A percentile compares a stretch with the other conserved stretches of the same genome.
These are phyloP conservation scores for Raddia guianensis DNA, from an alignment of 176 grass and related monocot species.

Conservation along the genomic window DNA sequence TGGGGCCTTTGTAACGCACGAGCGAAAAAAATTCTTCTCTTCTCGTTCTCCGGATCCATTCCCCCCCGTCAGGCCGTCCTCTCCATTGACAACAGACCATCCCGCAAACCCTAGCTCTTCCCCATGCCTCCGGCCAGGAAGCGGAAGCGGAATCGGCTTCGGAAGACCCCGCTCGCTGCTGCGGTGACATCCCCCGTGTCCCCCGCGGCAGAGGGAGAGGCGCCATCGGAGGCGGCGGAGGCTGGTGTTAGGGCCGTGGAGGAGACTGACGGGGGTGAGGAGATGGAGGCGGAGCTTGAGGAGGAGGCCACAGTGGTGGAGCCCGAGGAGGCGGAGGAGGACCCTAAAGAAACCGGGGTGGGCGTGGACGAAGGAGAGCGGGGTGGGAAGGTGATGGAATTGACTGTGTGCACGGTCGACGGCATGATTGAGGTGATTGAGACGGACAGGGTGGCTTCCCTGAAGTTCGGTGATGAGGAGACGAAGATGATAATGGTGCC, in stretches of 20 bases:
- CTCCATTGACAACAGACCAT: neutral
- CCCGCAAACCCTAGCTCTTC: neutral
- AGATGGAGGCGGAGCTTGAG: slow-evolving; percentile 20
- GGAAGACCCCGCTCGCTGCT: neutral
- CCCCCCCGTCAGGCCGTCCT: no score
- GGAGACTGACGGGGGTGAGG: neutral
- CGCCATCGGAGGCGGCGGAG: neutral
- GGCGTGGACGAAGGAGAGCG: neutral
- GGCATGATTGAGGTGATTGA: neutral
- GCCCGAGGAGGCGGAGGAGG: slow-evolving; percentile 11
- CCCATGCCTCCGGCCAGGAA: neutral
- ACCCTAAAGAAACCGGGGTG: slow-evolving; percentile 3
- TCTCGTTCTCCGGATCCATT: no score
- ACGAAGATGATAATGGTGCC: neutral
- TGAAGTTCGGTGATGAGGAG: slow-evolving; percentile 7
- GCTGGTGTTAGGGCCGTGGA: slow-evolving; percentile 17
- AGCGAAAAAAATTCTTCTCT: no score
- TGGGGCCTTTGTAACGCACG: no score
- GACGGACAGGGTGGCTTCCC: neutral
- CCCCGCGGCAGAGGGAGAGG: neutral
- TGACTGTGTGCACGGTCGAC: neutral
- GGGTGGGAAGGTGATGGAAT: neutral
- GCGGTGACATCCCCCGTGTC: neutral
- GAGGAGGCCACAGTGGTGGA: neutral
- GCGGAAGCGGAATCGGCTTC: neutral